These are phyloP conservation scores for Colletotrichum coccodes DNA, from an alignment of 2,329 filamentous ascomycete genomes.

Conservation along the genomic window DNA sequence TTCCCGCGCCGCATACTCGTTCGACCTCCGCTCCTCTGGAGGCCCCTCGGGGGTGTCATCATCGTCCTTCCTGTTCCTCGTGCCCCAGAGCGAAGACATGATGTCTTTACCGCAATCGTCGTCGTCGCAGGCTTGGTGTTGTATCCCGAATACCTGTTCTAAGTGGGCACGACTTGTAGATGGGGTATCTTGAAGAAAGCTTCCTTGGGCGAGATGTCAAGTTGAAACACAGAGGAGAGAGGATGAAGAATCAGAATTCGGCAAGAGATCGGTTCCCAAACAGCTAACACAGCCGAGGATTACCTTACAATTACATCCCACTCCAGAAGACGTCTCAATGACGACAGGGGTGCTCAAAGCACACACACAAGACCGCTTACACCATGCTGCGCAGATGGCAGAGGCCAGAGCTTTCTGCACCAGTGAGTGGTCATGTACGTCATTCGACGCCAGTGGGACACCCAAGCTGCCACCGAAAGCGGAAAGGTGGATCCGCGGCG, in stretches of 20 bases:
- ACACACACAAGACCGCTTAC: not conserved
- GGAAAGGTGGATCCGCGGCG: slow-evolving; percentile 7
- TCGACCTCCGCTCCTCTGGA: slow-evolving; percentile 16
- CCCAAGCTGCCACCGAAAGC: not conserved
- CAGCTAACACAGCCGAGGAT: not conserved
- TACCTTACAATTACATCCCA: slow-evolving; percentile 3
- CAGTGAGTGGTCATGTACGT: slow-evolving; percentile 21
- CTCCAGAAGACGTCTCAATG: slow-evolving; percentile 24
- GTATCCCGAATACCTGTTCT: not conserved
- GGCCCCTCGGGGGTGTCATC: slow-evolving; percentile 40
- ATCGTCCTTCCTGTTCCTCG: slow-evolving; percentile 36
- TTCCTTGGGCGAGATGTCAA: not conserved
- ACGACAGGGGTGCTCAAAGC: slow-evolving; percentile 21
- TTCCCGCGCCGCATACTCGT: slow-evolving; percentile 27
- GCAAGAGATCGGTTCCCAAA: not conserved
- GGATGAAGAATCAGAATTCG: not conserved
- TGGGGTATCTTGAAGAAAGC: not conserved
- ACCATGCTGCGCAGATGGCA: not conserved
- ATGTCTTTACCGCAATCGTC: not conserved
- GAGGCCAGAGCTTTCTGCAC: slow-evolving; percentile 25
- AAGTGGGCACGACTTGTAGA: not conserved
- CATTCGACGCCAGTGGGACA: slow-evolving; percentile 6
- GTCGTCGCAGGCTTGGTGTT: not conserved
- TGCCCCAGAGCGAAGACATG: slow-evolving; percentile 25
- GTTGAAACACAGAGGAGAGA: not conserved